Evolutionary conservation across 2,329 filamentous ascomycete genomes (phyloP).

Genomic region (Calonectria ilicicola): DNA sequence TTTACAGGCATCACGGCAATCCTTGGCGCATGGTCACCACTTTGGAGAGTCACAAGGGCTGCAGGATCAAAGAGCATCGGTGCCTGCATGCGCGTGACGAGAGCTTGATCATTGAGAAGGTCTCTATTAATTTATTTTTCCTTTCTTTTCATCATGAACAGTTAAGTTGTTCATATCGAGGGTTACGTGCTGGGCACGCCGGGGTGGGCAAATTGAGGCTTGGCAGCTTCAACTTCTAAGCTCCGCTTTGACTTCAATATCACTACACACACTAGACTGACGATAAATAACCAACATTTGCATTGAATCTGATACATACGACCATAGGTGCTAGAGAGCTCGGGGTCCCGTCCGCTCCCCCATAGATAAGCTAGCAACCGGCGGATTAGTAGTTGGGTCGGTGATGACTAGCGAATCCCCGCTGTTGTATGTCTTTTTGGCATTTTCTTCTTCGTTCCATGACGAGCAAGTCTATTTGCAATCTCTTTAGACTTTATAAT

Average conservation of each 20-base stretch:
- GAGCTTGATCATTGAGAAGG: neutral
- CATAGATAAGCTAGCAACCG: conserved; percentile 20
- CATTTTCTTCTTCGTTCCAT: neutral
- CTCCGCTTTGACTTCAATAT: neutral
- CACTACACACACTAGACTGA: neutral
- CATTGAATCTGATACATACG: neutral
- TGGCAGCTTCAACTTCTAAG: neutral
- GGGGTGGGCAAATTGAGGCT: neutral
- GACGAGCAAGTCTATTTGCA: neutral
- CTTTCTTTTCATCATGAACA: neutral
- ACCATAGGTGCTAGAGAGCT: conserved; percentile 17
- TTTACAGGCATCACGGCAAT: conserved; percentile 47
- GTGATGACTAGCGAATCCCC: conserved; percentile 18
- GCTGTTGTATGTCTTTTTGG: conserved; percentile 18
- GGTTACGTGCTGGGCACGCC: too few species aligned
- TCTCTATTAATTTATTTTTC: neutral
- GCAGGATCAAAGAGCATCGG: conserved; percentile 10
- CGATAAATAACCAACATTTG: neutral
- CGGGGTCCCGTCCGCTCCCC: conserved; percentile 18
- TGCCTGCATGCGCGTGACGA: conserved; percentile 12
- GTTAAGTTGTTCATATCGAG: neutral
- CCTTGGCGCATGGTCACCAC: conserved; percentile 46
- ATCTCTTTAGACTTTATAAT: neutral
- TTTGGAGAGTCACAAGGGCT: conserved; percentile 54
- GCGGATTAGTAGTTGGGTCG: conserved; percentile 17